Evolutionary conservation across 495 filamentous ascomycete genomes (phyloP), one percentile per base, ranked within the genome.

Genomic region (Penicillium dipodomyicola): DNA sequence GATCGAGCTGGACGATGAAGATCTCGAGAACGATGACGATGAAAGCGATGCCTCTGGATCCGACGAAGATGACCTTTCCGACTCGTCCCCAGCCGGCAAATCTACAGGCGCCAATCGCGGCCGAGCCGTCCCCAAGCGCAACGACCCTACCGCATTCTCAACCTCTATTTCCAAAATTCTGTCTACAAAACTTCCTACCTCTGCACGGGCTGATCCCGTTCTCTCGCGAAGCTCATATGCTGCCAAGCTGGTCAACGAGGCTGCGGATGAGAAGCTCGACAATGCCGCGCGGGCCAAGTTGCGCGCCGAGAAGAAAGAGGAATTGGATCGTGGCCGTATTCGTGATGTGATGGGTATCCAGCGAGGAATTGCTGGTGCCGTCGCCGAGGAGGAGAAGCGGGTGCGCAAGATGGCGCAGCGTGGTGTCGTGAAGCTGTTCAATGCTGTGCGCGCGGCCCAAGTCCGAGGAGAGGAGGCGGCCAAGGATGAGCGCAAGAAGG

Each of bases 401-500:
- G 69, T 96, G 64, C 82, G 85, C 64, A 93, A 95, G 78, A 89
- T 86, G 39, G 91, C 92, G 52, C 90, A 96, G 77, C 82, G 90
- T 29, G 92, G 92, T 80, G 92, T 96, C 19, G 85, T 97, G 12
- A 94, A 92, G 79, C 75, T 98, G 55, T 98, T 97, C 71, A 96
- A 97, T 74, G 95, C 94, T 0, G 90, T 98, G 29, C 81, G 92
- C 30, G 89, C 90, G 8, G 92, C 93, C 15, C 94, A 97, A 75
- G 87, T 96, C 30, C 88, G 87, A 61, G 89, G 85, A 2, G 82
- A 85, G 65, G 84, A 91, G 67, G 91, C 90, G 10, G 84, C 85
- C 64, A 82, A 77, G 74, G 80, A 79, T 37, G 83, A 84, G 32
- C 76, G 82, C 67, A 79, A 81, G 66, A 85, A 88, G 70, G 89